These are phyloP conservation scores for Starmera pachycereana DNA, from an alignment of 805 yeast species.

Conservation along the genomic window DNA sequence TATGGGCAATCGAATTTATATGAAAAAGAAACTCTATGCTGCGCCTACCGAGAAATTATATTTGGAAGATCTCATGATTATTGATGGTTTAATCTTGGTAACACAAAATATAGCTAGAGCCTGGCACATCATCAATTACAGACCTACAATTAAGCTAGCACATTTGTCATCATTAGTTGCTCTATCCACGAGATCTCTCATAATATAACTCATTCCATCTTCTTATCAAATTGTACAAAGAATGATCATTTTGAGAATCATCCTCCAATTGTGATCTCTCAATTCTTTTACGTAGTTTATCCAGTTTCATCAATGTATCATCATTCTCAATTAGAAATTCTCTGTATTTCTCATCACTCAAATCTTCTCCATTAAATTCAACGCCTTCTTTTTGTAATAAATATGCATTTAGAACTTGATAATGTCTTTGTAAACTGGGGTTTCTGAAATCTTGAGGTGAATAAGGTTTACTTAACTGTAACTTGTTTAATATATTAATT, in stretches of 20 bases:
- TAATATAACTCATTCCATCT: slow-evolving; percentile 20
- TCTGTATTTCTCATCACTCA: slow-evolving; percentile 1
- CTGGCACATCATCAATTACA: too few relatives aligned
- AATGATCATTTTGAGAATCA: slow-evolving; percentile 7
- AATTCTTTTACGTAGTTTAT: slow-evolving; percentile 20
- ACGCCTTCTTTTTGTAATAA: slow-evolving; percentile 43
- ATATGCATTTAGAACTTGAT: slow-evolving; percentile 51
- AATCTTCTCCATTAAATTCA: slow-evolving; percentile 1
- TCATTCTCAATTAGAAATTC: slow-evolving; percentile 16
- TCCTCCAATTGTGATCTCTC: slow-evolving; percentile 17
- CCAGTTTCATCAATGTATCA: slow-evolving; percentile 23
- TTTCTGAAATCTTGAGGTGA: slow-evolving; percentile 49
- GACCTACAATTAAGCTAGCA: too few relatives aligned
- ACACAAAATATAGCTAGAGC: too few relatives aligned
- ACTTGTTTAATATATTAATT: slow-evolving; percentile 21
- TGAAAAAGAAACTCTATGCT: too few relatives aligned
- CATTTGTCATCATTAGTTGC: too few relatives aligned
- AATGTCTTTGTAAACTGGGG: slow-evolving; percentile 61
- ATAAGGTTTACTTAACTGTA: slow-evolving; percentile 38
- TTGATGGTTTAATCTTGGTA: too few relatives aligned
- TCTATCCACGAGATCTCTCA: too few relatives aligned
- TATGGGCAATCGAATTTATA: too few relatives aligned
- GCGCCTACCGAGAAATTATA: too few relatives aligned
- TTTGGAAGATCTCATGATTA: too few relatives aligned
- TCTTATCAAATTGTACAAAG: slow-evolving; percentile 16